Conservation (phyloP, 2,329 filamentous ascomycete species). For the Alternaria atra region DNA sequence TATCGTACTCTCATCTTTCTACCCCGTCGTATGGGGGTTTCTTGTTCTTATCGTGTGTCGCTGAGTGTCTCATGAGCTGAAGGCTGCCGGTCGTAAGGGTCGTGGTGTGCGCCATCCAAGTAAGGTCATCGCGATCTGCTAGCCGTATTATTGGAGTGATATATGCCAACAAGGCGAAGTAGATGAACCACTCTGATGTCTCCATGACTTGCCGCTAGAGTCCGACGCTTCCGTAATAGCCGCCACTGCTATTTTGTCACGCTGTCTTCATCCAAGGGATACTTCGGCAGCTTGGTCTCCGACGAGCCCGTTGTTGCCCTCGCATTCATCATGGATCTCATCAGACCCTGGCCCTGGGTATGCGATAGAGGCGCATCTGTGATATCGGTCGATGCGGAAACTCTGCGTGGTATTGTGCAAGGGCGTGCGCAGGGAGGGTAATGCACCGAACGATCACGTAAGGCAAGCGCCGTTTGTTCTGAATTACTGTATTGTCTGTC, state of each 20-base stretch:
- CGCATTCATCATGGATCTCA: not conserved
- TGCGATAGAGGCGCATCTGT: not conserved
- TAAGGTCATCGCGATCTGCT: not conserved
- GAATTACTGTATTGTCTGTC: not conserved
- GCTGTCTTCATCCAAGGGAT: not conserved
- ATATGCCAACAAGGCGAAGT: not conserved
- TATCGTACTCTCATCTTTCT: not conserved
- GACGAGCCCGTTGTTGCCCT: not conserved
- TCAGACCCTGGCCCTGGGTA: not conserved
- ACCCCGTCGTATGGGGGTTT: not conserved
- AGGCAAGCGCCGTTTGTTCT: not conserved
- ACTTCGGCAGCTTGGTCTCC: not conserved
- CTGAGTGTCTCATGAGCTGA: not conserved
- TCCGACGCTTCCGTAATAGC: not conserved
- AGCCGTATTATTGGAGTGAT: not conserved
- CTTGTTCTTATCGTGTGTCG: not conserved
- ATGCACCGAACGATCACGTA: not conserved
- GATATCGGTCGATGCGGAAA: not conserved
- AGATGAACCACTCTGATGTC: not conserved
- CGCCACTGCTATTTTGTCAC: not conserved
- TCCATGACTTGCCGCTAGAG: not conserved
- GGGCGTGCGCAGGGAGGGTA: not conserved
- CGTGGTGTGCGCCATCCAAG: not conserved
- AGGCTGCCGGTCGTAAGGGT: not conserved
- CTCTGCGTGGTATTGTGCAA: not conserved